Base-by-base conservation (phyloP, 139 green algal species). In the Auxenochlorella pyrenoidosa region DNA sequence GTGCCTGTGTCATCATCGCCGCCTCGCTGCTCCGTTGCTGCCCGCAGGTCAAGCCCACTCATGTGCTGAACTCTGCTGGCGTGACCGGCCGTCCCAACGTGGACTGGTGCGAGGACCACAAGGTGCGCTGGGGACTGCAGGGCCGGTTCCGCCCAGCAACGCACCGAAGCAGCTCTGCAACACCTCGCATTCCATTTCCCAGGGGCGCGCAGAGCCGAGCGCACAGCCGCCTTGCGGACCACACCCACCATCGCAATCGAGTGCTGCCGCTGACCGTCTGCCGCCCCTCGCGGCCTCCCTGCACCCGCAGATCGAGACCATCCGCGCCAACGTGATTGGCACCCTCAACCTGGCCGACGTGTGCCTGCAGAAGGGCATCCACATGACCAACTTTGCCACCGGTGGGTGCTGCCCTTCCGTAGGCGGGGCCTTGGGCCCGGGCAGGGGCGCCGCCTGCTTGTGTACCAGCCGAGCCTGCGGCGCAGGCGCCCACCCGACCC, bases 41-140 rank as follows among this genome's bases (percentile, higher is more conserved):
- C 34, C 41, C 43, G 72, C 92, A 96, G 92, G 94, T 97, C 10
- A 97, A 98, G 91, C 96, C 97, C 54, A 99, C 97, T 0, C 97
- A 99, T 54, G 94, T 99, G 19, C 91, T 99, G 3, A 98, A 98
- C 88, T 95, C 96, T 51, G 97, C 97, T 32, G 97, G 97, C 34
- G 82, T 99, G 41, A 99, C 97, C 16, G 97, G 97, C 19, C 92
- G 97, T 28, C 97, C 97, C 38, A 99, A 99, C 83, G 97, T 99
- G 40, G 97, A 99, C 90, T 99, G 97, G 97, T 99, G 97, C 90
- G 97, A 99, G 88, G 91, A 91, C n/a, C 96, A 99, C 94, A 98
- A 97, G 93, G 93, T 97, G 68, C 51, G 58, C 13, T 40, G 54
- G 13, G 32, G 44, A 28, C 24, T 13, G 34, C 34, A 71, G 60